phyloP scores from a whole-genome alignment of 768 basidiomycete genomes.

The Holtermannia corniformis region DNA sequence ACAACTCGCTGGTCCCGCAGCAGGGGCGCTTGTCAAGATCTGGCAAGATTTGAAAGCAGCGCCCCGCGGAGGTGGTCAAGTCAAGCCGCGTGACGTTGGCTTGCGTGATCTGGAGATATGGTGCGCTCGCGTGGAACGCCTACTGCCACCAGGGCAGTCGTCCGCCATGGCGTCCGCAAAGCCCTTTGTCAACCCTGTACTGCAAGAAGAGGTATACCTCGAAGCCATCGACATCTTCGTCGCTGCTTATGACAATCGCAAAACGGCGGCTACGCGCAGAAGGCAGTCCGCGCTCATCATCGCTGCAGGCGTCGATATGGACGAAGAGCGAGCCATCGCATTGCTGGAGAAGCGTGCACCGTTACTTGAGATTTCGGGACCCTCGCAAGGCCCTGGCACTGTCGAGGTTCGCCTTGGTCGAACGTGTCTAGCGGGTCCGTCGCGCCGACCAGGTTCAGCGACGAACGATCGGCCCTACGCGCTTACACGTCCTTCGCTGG shows the following conservation, averaged over 20 bases:
- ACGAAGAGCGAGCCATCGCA: slow-evolving; percentile 62
- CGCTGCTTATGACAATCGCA: slow-evolving; percentile 46
- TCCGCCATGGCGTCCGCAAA: slow-evolving; percentile 22
- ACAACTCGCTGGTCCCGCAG: slow-evolving; percentile 49
- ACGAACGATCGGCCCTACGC: slow-evolving; percentile 55
- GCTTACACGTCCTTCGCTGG: slow-evolving; percentile 72
- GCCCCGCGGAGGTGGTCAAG: slow-evolving; percentile 14
- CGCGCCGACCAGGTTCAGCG: slow-evolving; percentile 2
- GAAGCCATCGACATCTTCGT: slow-evolving; percentile 90
- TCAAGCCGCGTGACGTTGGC: slow-evolving; percentile 47
- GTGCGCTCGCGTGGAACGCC: slow-evolving; percentile 58
- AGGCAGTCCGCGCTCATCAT: slow-evolving; percentile 48
- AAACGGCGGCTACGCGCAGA: slow-evolving; percentile 14
- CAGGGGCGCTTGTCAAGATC: slow-evolving; percentile 52
- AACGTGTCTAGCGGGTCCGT: slow-evolving; percentile 40
- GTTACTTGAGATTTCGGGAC: slow-evolving; percentile 54
- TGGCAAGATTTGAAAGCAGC: slow-evolving; percentile 54
- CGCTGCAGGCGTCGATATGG: slow-evolving; percentile 57
- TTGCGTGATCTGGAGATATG: slow-evolving; percentile 72
- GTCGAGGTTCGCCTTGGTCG: slow-evolving; percentile 56
- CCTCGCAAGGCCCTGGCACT: slow-evolving; percentile 22
- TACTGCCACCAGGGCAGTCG: slow-evolving; percentile 50
- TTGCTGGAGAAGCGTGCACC: slow-evolving; percentile 59
- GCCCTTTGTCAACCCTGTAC: slow-evolving; percentile 58
- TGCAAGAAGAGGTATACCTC: slow-evolving; percentile 80